Percentiles rank a stretch among this genome's conserved stretches.
These are phyloP conservation scores for Dothistroma septosporum DNA, from an alignment of 2,329 filamentous ascomycete species.

Conservation along the genomic window DNA sequence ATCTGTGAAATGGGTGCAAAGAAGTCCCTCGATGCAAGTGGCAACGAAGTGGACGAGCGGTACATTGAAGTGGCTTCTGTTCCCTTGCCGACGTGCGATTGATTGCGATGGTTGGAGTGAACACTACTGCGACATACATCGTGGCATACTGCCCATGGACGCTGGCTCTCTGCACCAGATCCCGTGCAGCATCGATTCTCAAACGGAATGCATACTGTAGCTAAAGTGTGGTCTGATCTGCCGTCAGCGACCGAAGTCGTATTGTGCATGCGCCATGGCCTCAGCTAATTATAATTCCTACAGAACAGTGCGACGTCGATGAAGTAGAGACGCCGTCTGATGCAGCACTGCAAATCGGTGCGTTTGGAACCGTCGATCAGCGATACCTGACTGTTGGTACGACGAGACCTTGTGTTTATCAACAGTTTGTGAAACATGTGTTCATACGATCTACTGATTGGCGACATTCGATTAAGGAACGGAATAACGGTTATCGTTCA, in stretches of 20 bases:
- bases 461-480: background rate
- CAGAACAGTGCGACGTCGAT: background rate
- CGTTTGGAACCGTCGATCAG: background rate
- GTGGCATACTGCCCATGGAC: background rate
- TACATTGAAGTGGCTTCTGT: slow-evolving; percentile 48
- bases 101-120: background rate
- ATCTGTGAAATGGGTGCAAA: slow-evolving; percentile 88
- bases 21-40: slow-evolving; percentile 51
- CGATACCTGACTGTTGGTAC: background rate
- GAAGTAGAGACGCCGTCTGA: background rate
- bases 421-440: slow-evolving; percentile 2
- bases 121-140: background rate
- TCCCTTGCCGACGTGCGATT: slow-evolving; percentile 13
- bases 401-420: background rate
- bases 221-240: background rate
- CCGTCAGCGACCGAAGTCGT: background rate
- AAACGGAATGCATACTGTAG: background rate
- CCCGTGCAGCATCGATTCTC: background rate
- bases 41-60: slow-evolving; percentile 49
- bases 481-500: background rate
- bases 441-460: background rate
- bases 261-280: background rate
- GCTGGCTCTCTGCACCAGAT: background rate
- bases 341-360: background rate
- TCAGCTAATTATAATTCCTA: background rate